phyloP scores from a whole-genome alignment of 805 yeast genomes.

The Sungouiozyma ichnusensis region DNA sequence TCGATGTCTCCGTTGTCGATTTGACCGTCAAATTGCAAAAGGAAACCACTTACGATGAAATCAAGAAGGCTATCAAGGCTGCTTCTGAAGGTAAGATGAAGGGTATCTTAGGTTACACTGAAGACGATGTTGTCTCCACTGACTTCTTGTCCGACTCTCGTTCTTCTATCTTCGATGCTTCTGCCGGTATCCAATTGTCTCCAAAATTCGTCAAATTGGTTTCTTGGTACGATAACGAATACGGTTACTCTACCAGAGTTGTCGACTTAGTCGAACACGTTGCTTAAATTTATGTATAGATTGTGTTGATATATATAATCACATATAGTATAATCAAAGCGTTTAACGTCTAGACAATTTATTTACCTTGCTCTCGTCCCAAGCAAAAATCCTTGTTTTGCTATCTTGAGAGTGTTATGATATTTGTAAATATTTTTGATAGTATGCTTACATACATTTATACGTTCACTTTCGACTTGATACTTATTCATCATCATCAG shows the following conservation, averaged over 20 bases:
- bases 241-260: conserved; percentile 68
- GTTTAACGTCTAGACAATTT: not conserved
- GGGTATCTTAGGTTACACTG: conserved; percentile 61
- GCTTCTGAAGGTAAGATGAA: conserved; percentile 50
- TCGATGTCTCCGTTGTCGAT: conserved; percentile 63
- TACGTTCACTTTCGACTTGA: too few species aligned
- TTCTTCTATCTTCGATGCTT: conserved; percentile 59
- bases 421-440: too few species aligned
- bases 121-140: conserved; percentile 60
- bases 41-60: conserved; percentile 52
- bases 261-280: conserved; percentile 60
- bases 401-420: too few species aligned
- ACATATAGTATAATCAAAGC: conserved; percentile 1
- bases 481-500: conserved; percentile 39
- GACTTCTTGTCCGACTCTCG: conserved; percentile 54
- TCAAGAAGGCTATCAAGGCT: conserved; percentile 46
- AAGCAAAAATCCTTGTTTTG: too few species aligned
- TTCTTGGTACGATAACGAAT: conserved; percentile 69
- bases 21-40: conserved; percentile 53
- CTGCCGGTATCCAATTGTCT: conserved; percentile 61
- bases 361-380: too few species aligned
- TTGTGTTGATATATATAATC: conserved; percentile 1
- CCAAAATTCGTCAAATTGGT: conserved; percentile 62
- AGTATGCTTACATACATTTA: too few species aligned
- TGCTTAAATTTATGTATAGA: conserved; percentile 31